phyloP scores from a whole-genome alignment of 441 rosid genomes.

The Croton setiger region DNA sequence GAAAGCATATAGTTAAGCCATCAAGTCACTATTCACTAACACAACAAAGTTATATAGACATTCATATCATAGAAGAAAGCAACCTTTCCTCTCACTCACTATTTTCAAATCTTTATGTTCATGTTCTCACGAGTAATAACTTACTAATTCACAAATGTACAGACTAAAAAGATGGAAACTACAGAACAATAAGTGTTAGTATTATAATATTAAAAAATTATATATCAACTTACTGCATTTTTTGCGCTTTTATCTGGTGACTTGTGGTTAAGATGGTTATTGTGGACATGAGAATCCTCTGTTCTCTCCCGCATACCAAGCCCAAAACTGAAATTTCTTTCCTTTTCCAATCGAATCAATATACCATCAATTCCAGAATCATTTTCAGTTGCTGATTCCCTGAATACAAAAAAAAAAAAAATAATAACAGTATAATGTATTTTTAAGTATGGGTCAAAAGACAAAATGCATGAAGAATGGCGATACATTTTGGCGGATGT shows the following conservation, averaged over 20 bases:
- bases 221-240: constrained; percentile 40
- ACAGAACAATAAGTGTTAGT: background rate
- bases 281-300: constrained; percentile 22
- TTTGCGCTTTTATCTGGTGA: constrained; percentile 34
- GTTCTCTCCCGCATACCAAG: constrained; percentile 45
- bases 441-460: background rate
- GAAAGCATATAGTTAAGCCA: background rate
- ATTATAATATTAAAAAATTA: constrained; percentile 7
- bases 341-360: constrained; percentile 69
- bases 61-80: background rate
- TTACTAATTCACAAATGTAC: background rate
- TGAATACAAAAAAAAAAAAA: constrained; percentile 30
- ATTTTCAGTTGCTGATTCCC: constrained; percentile 40
- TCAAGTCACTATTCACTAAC: background rate
- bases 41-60: background rate
- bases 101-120: background rate
- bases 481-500: background rate
- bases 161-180: background rate
- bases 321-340: constrained; percentile 66
- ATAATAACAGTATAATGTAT: too few species aligned
- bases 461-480: constrained; percentile 1
- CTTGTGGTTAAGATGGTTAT: constrained; percentile 29
- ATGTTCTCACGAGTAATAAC: background rate
- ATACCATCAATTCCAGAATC: constrained; percentile 83
- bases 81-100: background rate